phyloP scores from a whole-genome alignment of 163 green algal species.

The Scenedesmus sp. region DNA sequence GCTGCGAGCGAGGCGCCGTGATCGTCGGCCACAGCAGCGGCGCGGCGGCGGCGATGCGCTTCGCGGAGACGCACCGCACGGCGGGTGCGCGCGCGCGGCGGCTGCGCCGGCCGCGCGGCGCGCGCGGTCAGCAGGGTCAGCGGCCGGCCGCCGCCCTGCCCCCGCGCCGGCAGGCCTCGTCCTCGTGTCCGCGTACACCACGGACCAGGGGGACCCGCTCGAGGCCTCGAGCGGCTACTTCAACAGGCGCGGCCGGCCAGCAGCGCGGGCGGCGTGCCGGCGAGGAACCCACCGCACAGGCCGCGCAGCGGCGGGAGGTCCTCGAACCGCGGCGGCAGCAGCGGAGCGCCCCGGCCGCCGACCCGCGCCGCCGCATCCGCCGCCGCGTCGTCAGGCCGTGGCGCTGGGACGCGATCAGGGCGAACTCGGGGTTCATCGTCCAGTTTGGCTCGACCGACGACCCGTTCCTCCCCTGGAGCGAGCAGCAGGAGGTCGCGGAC shows the following conservation, averaged over 20 bases:
- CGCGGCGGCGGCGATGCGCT: conserved; percentile 50
- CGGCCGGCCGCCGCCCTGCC: background rate
- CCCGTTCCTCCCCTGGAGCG: conserved; percentile 52
- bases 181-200: conserved; percentile 50
- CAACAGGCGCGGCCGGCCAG: too few relatives aligned
- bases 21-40: conserved; percentile 55
- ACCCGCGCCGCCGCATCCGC: too few relatives aligned
- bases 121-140: too few relatives aligned
- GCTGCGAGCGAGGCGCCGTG: conserved; percentile 31
- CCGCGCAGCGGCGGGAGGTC: too few relatives aligned
- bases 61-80: conserved; percentile 31
- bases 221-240: conserved; percentile 49
- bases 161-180: conserved; percentile 37
- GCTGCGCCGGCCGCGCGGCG: too few relatives aligned
- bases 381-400: conserved; percentile 21
- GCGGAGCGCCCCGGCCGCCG: too few relatives aligned
- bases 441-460: conserved; percentile 53
- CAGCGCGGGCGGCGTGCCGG: too few relatives aligned
- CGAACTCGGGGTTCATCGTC: conserved; percentile 47
- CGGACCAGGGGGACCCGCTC: conserved; percentile 14
- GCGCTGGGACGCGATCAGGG: conserved; percentile 50
- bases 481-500: conserved; percentile 49
- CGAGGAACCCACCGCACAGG: too few relatives aligned
- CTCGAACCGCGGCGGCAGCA: too few relatives aligned
- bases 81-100: conserved; percentile 25